Evolutionary conservation across 179 eudicot genomes (phyloP).

Genomic region (Beta corolliflora): DNA sequence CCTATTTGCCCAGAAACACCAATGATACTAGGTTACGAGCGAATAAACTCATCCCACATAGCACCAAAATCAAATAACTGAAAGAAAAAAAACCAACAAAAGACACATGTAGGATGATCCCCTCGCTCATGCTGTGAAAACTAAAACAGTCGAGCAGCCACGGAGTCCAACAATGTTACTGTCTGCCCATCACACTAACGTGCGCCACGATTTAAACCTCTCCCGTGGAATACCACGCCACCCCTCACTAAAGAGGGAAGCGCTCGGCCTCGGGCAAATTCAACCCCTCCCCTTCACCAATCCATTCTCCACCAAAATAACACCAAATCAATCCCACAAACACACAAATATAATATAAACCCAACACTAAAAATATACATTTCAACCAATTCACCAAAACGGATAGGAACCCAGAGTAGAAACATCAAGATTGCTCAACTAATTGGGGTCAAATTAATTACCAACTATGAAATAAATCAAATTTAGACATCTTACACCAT

Average conservation of each 20-base stretch:
- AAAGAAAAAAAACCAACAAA: not conserved
- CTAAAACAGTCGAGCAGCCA: conserved; percentile 34
- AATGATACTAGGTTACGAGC: not conserved
- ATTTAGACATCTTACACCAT: not conserved
- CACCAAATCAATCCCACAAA: not conserved
- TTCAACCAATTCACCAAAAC: not conserved
- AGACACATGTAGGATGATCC: conserved; percentile 29
- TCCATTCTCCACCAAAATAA: not conserved
- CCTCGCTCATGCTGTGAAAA: conserved; percentile 30
- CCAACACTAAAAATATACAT: too few relatives aligned
- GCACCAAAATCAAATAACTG: not conserved
- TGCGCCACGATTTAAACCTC: conserved; percentile 49
- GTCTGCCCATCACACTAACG: conserved; percentile 39
- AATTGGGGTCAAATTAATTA: not conserved
- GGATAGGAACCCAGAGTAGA: too few relatives aligned
- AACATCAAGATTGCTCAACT: not conserved
- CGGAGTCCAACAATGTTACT: conserved; percentile 23
- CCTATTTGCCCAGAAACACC: not conserved
- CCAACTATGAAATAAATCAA: not conserved
- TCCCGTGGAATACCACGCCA: conserved; percentile 62
- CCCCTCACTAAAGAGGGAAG: conserved; percentile 52
- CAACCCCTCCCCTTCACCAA: not conserved
- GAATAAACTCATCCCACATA: not conserved
- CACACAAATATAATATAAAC: not conserved
- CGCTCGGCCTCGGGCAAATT: conserved; percentile 51